Evolutionary conservation across 345 rosid genomes (phyloP).

Genomic region (Linum lewisii): DNA sequence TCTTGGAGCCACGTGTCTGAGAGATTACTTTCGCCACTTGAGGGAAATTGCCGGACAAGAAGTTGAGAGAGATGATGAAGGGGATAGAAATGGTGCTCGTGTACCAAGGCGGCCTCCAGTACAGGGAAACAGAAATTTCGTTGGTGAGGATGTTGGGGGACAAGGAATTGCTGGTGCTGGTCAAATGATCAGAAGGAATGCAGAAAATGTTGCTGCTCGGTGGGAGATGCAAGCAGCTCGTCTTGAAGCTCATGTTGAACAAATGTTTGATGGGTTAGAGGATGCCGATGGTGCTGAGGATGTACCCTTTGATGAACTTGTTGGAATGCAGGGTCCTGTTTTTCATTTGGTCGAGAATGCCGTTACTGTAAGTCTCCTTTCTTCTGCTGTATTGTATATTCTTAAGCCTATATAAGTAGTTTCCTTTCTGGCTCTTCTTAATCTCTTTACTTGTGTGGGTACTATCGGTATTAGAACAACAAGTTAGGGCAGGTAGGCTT

Average conservation of each 20-base stretch:
- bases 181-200: conserved; percentile 66
- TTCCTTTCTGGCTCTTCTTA: no score
- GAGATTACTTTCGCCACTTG: conserved; percentile 92
- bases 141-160: conserved; percentile 60
- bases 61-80: conserved; percentile 89
- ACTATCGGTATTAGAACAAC: no score
- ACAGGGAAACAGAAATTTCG: conserved; percentile 70
- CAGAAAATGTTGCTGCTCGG: conserved; percentile 95
- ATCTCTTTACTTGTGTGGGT: no score
- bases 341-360: conserved; percentile 99
- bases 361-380: conserved; percentile 63
- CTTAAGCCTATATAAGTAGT: neutral
- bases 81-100: conserved; percentile 84
- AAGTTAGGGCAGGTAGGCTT: no score
- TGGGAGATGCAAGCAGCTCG: conserved; percentile 99
- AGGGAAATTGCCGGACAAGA: conserved; percentile 93
- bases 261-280: conserved; percentile 96
- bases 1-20: conserved; percentile 89
- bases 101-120: conserved; percentile 68
- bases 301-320: conserved; percentile 98
- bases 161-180: conserved; percentile 79
- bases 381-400: neutral
- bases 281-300: conserved; percentile 99
- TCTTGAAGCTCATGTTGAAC: conserved; percentile 97
- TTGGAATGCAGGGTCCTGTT: conserved; percentile 99